Base-by-base conservation (phyloP, 2,329 filamentous ascomycete genomes). In the Raffaelea arxii region DNA sequence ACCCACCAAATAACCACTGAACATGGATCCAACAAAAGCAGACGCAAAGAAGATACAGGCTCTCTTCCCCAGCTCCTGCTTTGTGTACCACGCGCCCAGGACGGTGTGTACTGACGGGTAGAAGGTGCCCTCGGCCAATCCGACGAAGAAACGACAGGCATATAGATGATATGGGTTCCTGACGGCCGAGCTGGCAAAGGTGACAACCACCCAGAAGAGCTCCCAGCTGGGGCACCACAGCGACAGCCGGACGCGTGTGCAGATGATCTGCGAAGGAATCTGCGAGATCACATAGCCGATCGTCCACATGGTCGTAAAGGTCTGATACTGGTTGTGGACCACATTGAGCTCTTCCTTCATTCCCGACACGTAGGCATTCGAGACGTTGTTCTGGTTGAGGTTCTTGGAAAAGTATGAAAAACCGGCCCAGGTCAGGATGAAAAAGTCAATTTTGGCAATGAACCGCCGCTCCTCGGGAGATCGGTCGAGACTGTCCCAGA, bases 171-270 rank as follows among this genome's bases (percentile, higher is more conserved):
- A 21, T 5, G 42, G 19, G 4, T 18, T 44, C 10, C 25, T 32
- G 27, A 44, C 42, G 12, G 42, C 10, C 3, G 42, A 27, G 16
- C 30, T 25, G 14, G 10, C 21, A 21, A 44, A 44, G 4, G 42
- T 44, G 21, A 18, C 30, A 10, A 44, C 19, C 4, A 44, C 42
- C 42, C 42, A 44, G 27, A 44, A 22, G 3, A 44, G 22, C 30
- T 44, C 42, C 42, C 42, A 44, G 22, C 30, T 37, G 6, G 42
- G 42, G 25, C 42, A 44, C 42, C 42, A 44, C 6, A 44, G 21
- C 4, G 42, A 44, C 6, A 37, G 42, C 7, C 42, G 42, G 19
- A 44, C 30, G n/a, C 42, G 18, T 6, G 42, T 44, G 42, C 42
- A 44, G 30, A 44, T 44, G 16, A 37, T 25, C 42, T 44, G 42